Conservation (phyloP, 192 early-diverging fungal genomes). For the Entrophospora sp. region DNA sequence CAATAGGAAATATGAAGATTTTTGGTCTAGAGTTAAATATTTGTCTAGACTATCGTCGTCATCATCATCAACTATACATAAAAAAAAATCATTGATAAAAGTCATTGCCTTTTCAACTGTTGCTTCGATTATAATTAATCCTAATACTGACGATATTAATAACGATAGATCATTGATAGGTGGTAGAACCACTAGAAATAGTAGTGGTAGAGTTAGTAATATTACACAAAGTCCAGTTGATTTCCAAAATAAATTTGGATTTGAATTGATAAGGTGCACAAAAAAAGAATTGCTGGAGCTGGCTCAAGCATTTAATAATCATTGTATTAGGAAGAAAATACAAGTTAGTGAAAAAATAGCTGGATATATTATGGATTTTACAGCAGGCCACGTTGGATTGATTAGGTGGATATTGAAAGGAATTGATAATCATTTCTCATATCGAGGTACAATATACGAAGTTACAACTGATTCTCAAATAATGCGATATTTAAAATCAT, state of each 20-base stretch:
- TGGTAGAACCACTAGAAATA: slow-evolving; percentile 3
- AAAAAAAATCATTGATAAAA: neutral
- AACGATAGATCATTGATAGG: too few relatives aligned
- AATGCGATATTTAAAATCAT: slow-evolving; percentile 10
- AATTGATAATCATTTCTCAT: slow-evolving; percentile 17
- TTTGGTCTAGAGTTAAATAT: slow-evolving; percentile 15
- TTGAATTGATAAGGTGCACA: slow-evolving; percentile 6
- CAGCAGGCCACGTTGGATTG: slow-evolving; percentile 6
- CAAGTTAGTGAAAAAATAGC: slow-evolving; percentile 13
- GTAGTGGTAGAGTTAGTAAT: slow-evolving; percentile 10
- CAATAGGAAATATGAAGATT: neutral
- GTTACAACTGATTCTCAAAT: slow-evolving; percentile 3
- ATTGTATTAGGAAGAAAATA: slow-evolving; percentile 12
- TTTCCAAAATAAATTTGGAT: slow-evolving; percentile 17
- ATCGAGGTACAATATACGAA: slow-evolving; percentile 12
- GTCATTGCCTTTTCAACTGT: slow-evolving; percentile 13
- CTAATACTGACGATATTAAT: too few relatives aligned
- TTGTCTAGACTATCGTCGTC: slow-evolving; percentile 1
- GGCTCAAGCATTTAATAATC: slow-evolving; percentile 10
- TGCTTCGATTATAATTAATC: too few relatives aligned
- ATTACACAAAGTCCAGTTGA: slow-evolving; percentile 9
- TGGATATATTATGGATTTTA: slow-evolving; percentile 13
- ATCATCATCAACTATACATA: too few relatives aligned
- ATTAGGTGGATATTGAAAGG: slow-evolving; percentile 18
- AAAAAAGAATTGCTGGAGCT: slow-evolving; percentile 5